Evolutionary conservation across 495 filamentous ascomycete species (phyloP), one percentile per base, ranked within the genome.

Genomic region (Venustampulla echinocandica): DNA sequence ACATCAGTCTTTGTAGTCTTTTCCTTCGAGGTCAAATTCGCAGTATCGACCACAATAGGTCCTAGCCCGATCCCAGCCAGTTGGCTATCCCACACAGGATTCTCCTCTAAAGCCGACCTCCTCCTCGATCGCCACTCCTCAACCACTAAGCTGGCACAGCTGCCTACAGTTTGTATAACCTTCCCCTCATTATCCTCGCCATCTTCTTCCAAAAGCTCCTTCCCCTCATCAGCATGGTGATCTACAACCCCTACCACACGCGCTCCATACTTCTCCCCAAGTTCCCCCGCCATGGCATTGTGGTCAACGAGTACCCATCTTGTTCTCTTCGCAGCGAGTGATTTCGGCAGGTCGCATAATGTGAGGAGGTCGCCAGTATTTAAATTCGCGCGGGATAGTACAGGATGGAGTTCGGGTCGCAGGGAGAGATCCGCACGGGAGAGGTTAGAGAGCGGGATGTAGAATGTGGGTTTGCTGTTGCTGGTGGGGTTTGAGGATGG

Each of bases 231-330:
- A 0, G 76, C 79, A 59, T 97, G 93, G 63, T 98, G 92, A 61
- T 98, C 92, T 35, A 98, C 81, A 46, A 85, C 86, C n/a, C 84
- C 92, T 5, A 74, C 57, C 0, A 90, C 71, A 1, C 39, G 27
- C 3, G 5, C 30, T 2, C 42, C 33, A 40, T 56, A 58, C 3
- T 35, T n/a, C 13, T 42, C 41, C 14, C 62, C 60, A 7, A 82
- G 59, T 3, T 61, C 51, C 0, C 80, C 77, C 10, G 81, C 79
- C 14, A 89, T 67, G 2, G 71, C 77, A 57, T 97, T 97, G 74
- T 96, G 93, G 64, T 98, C 92, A 1, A 98, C 87, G 10, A 98
- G 70, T 1, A 87, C 62, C 75, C 77, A 81, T 25, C 61, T 64
- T 15, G 73, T 74, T 30, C 64, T 55, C 27, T 64, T 55, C 3